Conservation (phyloP, 495 filamentous ascomycete species). For the Durotheca rogersii region DNA sequence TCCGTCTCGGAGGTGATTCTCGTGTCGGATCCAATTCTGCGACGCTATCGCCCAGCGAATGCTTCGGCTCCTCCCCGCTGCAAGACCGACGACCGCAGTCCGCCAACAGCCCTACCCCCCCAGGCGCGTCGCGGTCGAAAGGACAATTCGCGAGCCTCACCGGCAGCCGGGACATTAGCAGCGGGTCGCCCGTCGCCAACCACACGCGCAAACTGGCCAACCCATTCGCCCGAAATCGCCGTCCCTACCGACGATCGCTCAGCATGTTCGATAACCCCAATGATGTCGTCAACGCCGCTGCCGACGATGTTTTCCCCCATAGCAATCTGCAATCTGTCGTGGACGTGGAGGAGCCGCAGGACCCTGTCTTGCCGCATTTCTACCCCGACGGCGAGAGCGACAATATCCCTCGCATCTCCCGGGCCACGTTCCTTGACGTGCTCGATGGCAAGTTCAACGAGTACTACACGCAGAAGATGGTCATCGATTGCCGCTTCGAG, state of each 20-base stretch:
- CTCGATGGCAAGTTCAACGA: slow-evolving; percentile 80
- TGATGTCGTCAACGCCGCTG: slow-evolving; percentile 73
- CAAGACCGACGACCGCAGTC: slow-evolving; percentile 62
- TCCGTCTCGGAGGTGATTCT: slow-evolving; percentile 69
- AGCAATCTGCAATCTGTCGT: slow-evolving; percentile 66
- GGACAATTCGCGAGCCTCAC: slow-evolving; percentile 54
- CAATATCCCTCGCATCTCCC: slow-evolving; percentile 81
- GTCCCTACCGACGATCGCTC: slow-evolving; percentile 84
- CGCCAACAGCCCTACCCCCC: slow-evolving; percentile 55
- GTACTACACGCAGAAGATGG: slow-evolving; percentile 70
- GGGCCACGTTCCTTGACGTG: slow-evolving; percentile 76
- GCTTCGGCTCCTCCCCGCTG: slow-evolving; percentile 76
- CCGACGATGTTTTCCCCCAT: slow-evolving; percentile 54
- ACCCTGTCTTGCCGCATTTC: slow-evolving; percentile 79
- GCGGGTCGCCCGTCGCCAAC: slow-evolving; percentile 68
- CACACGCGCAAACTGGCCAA: slow-evolving; percentile 72
- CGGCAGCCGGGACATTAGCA: slow-evolving; percentile 52
- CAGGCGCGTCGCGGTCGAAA: slow-evolving; percentile 59
- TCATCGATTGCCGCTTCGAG: slow-evolving; percentile 97
- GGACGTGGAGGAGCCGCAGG: slow-evolving; percentile 68
- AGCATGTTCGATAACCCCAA: slow-evolving; percentile 96
- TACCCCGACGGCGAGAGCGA: slow-evolving; percentile 77
- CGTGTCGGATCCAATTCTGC: slow-evolving; percentile 46
- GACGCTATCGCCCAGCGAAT: slow-evolving; percentile 70
- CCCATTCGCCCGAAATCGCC: slow-evolving; percentile 73